Conservation (phyloP, 2,329 filamentous ascomycete genomes). For the Beauveria caledonica region DNA sequence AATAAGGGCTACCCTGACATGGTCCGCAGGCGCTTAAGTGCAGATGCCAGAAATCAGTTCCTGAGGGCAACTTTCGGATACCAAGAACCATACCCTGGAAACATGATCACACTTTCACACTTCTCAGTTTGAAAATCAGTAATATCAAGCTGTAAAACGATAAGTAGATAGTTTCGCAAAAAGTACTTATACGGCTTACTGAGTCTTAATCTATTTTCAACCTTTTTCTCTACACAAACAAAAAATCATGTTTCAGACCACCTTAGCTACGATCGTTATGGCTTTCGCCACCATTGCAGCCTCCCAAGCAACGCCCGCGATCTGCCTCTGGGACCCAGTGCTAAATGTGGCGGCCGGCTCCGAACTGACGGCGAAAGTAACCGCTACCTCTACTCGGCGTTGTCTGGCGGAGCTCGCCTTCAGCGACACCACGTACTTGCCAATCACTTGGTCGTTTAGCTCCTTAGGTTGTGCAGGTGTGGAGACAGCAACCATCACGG, state of each 20-base stretch:
- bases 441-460: slow-evolving; percentile 3
- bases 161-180: neutral
- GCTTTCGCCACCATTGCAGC: neutral
- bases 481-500: neutral
- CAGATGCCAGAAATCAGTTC: neutral
- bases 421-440: neutral
- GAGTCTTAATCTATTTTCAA: neutral
- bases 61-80: neutral
- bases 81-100: neutral
- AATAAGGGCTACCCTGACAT: neutral
- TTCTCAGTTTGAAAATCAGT: neutral
- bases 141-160: neutral
- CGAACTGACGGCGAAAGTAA: neutral
- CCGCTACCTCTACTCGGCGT: neutral
- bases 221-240: neutral
- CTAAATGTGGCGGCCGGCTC: neutral
- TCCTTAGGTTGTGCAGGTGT: neutral
- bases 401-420: slow-evolving; percentile 2
- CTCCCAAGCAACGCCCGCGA: neutral
- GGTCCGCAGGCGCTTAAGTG: neutral
- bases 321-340: neutral
- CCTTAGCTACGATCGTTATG: neutral
- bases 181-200: neutral
- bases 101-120: neutral
- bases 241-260: neutral